These are phyloP conservation scores for Canavalia ensiformis DNA, from an alignment of 306 rosid genomes.

Conservation along the genomic window DNA sequence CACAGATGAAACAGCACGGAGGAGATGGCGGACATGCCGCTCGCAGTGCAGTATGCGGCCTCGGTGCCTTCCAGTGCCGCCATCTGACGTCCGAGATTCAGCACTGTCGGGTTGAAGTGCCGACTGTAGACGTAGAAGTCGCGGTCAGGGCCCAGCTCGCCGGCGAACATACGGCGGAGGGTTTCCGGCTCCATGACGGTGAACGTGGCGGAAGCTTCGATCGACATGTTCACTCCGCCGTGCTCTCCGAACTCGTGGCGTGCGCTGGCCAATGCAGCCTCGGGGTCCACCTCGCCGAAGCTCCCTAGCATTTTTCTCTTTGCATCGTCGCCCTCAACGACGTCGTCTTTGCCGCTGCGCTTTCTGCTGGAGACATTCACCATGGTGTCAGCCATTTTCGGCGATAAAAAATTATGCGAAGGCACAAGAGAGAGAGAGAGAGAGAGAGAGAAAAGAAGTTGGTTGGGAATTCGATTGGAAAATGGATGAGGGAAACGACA, in stretches of 20 bases:
- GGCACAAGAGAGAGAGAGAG: not conserved
- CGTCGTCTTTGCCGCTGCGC: conserved; percentile 45
- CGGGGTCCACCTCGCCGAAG: conserved; percentile 58
- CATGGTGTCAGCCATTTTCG: not conserved
- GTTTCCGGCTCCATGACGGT: conserved; percentile 92
- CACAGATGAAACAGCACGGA: conserved; percentile 68
- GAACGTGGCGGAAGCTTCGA: conserved; percentile 94
- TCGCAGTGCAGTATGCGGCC: conserved; percentile 89
- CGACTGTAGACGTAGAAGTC: conserved; percentile 92
- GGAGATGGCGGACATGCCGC: conserved; percentile 84
- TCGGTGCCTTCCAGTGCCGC: conserved; percentile 85
- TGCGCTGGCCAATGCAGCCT: conserved; percentile 66
- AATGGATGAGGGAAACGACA: not conserved
- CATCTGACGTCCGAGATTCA: conserved; percentile 80
- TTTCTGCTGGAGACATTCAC: conserved; percentile 27
- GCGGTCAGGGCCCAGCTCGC: conserved; percentile 80
- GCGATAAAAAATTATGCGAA: too few species aligned
- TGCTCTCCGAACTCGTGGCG: conserved; percentile 94
- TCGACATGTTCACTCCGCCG: conserved; percentile 93
- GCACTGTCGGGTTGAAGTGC: conserved; percentile 85
- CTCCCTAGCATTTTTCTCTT: conserved; percentile 54
- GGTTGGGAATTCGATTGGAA: not conserved
- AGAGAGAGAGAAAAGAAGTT: not conserved
- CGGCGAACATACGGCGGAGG: conserved; percentile 77
- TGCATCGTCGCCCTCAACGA: not conserved